Base-by-base conservation (phyloP, 495 filamentous ascomycete species). In the Friedmanniomyces endolithicus region DNA sequence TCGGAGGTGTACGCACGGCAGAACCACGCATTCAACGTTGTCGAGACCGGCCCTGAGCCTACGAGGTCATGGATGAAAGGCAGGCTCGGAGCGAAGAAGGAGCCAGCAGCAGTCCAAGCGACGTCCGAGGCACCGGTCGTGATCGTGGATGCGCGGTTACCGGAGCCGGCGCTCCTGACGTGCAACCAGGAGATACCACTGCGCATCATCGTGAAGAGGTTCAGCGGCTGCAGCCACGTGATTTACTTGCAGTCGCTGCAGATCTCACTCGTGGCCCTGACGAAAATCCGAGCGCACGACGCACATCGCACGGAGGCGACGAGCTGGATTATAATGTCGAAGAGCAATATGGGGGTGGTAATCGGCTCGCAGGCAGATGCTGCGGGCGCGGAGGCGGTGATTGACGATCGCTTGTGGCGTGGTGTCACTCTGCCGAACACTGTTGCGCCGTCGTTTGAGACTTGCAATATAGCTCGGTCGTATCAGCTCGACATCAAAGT, bases 111-210 rank as follows among this genome's bases (percentile, higher is more conserved):
- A 1, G 27, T 25, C 0, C 3, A 17, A 4, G 31, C 24, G 11
- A 56, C 40, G 3, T 46, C 47, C 22, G 50, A 57, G 17, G 34
- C 76, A 44, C 79, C 79, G 0, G 70, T 69, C 4, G 71, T 87
- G 37, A 73, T 71, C 16, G 78, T 95, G 33, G 90, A 95, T 63
- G 82, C 84, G 6, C 78, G 90, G 6, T 71, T 98, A 31, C 92
- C 92, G 0, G 85, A 90, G 65, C 92, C 92, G 3, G 77, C 89
- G 2, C 88, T 95, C 40, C 67, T 96, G 23, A 95, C 88, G 0
- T 95, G 90, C 70, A 89, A 89, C 64, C 76, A 88, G 53, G 80
- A 86, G 0, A 64, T 98, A 4, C 88, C 92, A 16, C 72, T 98
- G 2, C 81, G 89, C 0, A 66, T 98, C 8, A 66, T 98, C 6